Evolutionary conservation across 1,139 yeast species (phyloP).

Genomic region (Waltiozyma sp.): DNA sequence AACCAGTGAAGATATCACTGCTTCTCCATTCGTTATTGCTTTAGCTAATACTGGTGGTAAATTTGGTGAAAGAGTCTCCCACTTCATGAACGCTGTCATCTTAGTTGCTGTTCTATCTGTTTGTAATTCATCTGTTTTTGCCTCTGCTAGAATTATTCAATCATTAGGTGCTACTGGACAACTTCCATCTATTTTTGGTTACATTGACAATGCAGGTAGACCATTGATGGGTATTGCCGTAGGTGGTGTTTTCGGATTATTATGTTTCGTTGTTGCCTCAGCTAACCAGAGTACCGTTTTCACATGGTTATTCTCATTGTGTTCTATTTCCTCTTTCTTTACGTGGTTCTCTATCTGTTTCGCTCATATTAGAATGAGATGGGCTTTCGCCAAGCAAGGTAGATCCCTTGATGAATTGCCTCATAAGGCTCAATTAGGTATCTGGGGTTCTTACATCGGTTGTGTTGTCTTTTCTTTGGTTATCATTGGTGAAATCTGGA

Average conservation of each 20-base stretch:
- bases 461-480: slow-evolving; percentile 36
- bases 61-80: slow-evolving; percentile 36
- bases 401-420: slow-evolving; percentile 43
- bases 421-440: slow-evolving; percentile 42
- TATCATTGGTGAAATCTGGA: slow-evolving; percentile 52
- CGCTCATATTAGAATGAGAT: slow-evolving; percentile 55
- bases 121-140: slow-evolving; percentile 51
- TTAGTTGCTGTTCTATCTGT: slow-evolving; percentile 50
- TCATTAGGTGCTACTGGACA: slow-evolving; percentile 48
- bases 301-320: slow-evolving; percentile 56
- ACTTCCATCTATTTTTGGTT: slow-evolving; percentile 50
- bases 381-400: slow-evolving; percentile 46
- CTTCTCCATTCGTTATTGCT: slow-evolving; percentile 49
- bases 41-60: slow-evolving; percentile 26
- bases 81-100: slow-evolving; percentile 45
- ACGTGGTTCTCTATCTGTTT: slow-evolving; percentile 60
- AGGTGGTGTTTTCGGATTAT: slow-evolving; percentile 42
- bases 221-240: slow-evolving; percentile 42
- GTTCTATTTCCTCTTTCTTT: slow-evolving; percentile 58
- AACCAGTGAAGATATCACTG: slow-evolving; percentile 30
- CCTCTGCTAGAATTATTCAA: slow-evolving; percentile 50
- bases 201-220: slow-evolving; percentile 46
- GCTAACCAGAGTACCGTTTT: slow-evolving; percentile 45
- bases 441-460: slow-evolving; percentile 43
- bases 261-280: slow-evolving; percentile 57